Base-by-base conservation (phyloP, 208 protist genomes). In the Acanthamoeba lenticulata region DNA sequence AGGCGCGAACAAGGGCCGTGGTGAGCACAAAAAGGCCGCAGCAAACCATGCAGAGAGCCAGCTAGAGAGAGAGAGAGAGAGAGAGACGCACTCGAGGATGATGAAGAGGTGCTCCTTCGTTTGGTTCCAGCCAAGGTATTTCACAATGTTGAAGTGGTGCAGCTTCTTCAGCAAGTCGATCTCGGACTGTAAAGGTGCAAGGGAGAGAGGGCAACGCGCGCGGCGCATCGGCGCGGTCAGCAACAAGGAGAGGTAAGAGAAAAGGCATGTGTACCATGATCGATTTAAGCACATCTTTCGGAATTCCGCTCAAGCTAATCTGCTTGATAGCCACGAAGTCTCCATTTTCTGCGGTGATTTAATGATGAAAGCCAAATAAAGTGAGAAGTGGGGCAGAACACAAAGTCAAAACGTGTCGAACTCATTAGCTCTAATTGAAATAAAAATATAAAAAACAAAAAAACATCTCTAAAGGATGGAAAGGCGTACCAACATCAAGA, bases 91-190 rank as follows among this genome's bases (percentile, higher is more conserved):
- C 90, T 94, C 90, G 11, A 94, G 36, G 44, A 94, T 88, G 42
- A 94, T 94, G 42, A 98, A 97, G 38, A 99, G 74, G 65, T 96
- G 93, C 24, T 97, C 94, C 55, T 97, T 97, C 42, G 96, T 97
- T n/a, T 95, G 94, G 29, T 94, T 93, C 69, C 95, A 96, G 55
- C 95, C 95, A 24, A 98, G 55, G 83, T 99, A 99, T 90, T 97
- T 97, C 62, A 98, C 97, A 57, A 98, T 98, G 72, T 98, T 96
- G 29, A 90, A 19, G 67, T 98, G 97, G 24, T 98, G 90, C 40
- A 98, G 95, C 11, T 95, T 83, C 90, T 97, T 96, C 45, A 98
- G 91, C 29, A 98, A 90, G 42, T 97, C 77, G 32, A 98, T 97
- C 65, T 79, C 67, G 0, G 32, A 60, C 67, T 79, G 67, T 44